These are phyloP conservation scores for Trebouxia gelatinosa DNA, from an alignment of 163 green algal species.

Conservation along the genomic window DNA sequence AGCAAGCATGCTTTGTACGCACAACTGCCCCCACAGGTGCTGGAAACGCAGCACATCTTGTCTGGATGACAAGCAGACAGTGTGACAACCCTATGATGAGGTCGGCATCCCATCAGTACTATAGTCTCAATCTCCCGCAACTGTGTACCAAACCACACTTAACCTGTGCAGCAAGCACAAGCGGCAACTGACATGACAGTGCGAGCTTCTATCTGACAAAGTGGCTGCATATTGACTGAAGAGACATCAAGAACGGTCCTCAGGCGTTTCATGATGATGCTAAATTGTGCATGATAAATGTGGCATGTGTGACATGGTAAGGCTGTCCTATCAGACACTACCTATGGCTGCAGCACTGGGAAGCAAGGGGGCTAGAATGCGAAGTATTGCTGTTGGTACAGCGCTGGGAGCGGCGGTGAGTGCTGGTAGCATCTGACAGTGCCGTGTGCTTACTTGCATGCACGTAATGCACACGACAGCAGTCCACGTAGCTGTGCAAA, in stretches of 20 bases:
- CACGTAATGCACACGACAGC: too few species aligned
- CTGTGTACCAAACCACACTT: too few species aligned
- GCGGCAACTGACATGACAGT: background rate
- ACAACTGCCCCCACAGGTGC: background rate
- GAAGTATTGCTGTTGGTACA: background rate
- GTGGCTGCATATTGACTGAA: background rate
- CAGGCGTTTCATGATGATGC: background rate
- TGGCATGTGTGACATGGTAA: background rate
- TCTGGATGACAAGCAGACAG: too few species aligned
- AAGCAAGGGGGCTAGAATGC: background rate
- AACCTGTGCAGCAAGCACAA: background rate
- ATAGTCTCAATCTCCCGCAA: too few species aligned
- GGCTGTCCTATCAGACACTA: background rate
- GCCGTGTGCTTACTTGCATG: too few species aligned
- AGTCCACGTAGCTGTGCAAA: background rate
- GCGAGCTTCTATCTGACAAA: background rate
- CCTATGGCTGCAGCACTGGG: background rate
- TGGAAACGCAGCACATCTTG: background rate
- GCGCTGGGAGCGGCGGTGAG: background rate
- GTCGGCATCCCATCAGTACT: too few species aligned
- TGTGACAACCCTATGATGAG: too few species aligned
- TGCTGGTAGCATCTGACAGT: background rate
- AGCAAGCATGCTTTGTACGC: background rate
- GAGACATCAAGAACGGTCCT: background rate
- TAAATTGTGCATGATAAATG: background rate